Percentiles rank a stretch among this genome's conserved stretches.
These are phyloP conservation scores for Entomortierella parvispora DNA, from an alignment of 192 early-diverging fungal species.

Conservation along the genomic window DNA sequence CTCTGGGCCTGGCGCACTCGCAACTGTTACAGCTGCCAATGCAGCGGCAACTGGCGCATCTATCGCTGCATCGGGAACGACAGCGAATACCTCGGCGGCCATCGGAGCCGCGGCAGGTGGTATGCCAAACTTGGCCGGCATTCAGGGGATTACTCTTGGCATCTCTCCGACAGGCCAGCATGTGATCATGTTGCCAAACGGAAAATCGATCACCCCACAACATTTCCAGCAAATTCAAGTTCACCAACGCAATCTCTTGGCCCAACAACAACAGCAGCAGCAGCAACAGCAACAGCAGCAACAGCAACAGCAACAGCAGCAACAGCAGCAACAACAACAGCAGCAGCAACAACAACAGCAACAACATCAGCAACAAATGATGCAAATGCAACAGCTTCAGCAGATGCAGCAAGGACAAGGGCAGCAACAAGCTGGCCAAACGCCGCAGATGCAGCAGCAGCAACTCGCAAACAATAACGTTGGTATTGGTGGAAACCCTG, in stretches of 20 bases:
- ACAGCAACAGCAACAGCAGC: slow-evolving; percentile 14
- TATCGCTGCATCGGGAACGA: neutral
- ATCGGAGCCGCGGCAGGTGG: neutral
- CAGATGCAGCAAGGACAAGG: slow-evolving; percentile 11
- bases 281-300: slow-evolving; percentile 12
- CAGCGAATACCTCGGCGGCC: slow-evolving; percentile 1
- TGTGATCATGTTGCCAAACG: slow-evolving; percentile 29
- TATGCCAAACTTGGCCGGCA: slow-evolving; percentile 15
- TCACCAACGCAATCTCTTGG: no score
- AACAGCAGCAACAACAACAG: slow-evolving; percentile 4
- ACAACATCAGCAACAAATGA: slow-evolving; percentile 3
- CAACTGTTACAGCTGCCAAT: neutral
- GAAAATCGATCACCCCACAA: slow-evolving; percentile 15
- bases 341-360: neutral
- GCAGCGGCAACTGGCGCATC: slow-evolving; percentile 12
- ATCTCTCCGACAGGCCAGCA: slow-evolving; percentile 36
- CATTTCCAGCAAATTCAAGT: slow-evolving; percentile 30
- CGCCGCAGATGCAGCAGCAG: neutral
- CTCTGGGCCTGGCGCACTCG: neutral
- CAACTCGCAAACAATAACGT: neutral
- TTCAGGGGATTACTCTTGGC: slow-evolving; percentile 7
- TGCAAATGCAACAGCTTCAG: slow-evolving; percentile 8
- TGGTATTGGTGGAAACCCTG: neutral
- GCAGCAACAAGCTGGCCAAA: slow-evolving; percentile 19
- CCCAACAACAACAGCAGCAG: no score